Evolutionary conservation across 2,329 filamentous ascomycete genomes (phyloP).

Genomic region (Clarireedia paspali): DNA sequence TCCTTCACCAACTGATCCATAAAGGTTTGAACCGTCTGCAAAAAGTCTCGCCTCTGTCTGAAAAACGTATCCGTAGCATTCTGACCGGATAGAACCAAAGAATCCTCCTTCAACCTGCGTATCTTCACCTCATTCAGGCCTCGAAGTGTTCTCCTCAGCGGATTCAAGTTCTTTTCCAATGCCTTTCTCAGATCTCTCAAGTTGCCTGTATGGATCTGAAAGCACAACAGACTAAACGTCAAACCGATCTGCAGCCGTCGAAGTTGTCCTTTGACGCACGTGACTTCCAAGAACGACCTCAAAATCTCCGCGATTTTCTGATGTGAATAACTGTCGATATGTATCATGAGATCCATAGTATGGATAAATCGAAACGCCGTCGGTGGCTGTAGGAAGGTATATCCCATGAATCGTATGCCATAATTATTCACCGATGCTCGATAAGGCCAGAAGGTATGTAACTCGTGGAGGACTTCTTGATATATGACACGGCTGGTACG

Average conservation of each 20-base stretch:
- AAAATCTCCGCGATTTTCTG: constrained; percentile 5
- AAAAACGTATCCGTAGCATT: neutral
- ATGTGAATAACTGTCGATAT: constrained; percentile 9
- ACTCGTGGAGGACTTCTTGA: constrained; percentile 8
- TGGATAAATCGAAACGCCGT: constrained; percentile 5
- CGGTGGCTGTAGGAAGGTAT: constrained; percentile 6
- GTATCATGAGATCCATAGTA: constrained; percentile 7
- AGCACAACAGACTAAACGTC: constrained; percentile 4
- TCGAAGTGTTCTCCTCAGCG: constrained; percentile 2
- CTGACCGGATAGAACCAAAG: neutral
- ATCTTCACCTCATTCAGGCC: constrained; percentile 2
- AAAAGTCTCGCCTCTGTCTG: constrained; percentile 1
- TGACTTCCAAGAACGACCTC: constrained; percentile 5
- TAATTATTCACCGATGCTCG: constrained; percentile 5
- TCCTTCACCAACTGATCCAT: constrained; percentile 7
- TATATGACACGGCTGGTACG: constrained; percentile 6
- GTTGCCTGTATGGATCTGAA: constrained; percentile 1
- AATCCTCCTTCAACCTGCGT: neutral
- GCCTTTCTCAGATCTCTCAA: constrained; percentile 1
- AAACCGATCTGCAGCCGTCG: constrained; percentile 6
- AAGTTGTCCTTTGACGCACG: constrained; percentile 6
- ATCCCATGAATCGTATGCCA: constrained; percentile 8
- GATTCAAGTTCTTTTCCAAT: constrained; percentile 6
- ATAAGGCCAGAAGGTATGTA: constrained; percentile 8
- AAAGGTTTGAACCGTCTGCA: constrained; percentile 4